A percentile compares a stretch with the other conserved stretches of the same genome.
These are phyloP conservation scores for Paraconiothyrium brasiliense DNA, from an alignment of 2,329 filamentous ascomycete genomes.

Conservation along the genomic window DNA sequence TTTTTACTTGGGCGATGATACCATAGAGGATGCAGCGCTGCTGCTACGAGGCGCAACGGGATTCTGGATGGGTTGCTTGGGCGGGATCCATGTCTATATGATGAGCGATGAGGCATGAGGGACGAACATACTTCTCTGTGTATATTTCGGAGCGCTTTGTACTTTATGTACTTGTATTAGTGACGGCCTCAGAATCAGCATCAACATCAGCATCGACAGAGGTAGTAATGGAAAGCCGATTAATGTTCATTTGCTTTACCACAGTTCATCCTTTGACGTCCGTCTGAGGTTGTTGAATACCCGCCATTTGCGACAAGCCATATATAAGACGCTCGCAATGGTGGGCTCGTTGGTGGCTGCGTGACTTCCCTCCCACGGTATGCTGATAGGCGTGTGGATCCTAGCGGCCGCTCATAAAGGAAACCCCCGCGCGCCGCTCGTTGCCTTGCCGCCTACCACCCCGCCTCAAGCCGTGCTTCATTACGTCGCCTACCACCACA, in stretches of 20 bases:
- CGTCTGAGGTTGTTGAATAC: neutral
- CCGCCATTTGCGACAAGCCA: constrained; percentile 1
- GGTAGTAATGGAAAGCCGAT: neutral
- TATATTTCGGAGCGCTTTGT: neutral
- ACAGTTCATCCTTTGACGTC: neutral
- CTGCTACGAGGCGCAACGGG: constrained; percentile 15
- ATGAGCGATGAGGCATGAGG: constrained; percentile 19
- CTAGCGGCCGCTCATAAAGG: constrained; percentile 7
- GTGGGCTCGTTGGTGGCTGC: constrained; percentile 9
- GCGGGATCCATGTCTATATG: neutral
- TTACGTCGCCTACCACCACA: neutral
- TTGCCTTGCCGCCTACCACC: constrained; percentile 14
- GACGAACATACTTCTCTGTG: constrained; percentile 19
- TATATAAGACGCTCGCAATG: neutral
- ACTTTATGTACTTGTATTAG: constrained; percentile 12
- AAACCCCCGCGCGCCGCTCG: constrained; percentile 1
- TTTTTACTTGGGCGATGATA: constrained; percentile 17
- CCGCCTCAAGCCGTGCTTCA: constrained; percentile 10
- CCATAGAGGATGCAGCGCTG: constrained; percentile 15
- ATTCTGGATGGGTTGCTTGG: constrained; percentile 7
- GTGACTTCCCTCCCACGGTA: constrained; percentile 13
- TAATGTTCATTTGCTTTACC: neutral
- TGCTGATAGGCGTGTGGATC: constrained; percentile 12
- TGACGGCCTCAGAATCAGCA: constrained; percentile 4
- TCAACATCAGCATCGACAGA: neutral